Percentiles rank a stretch among this genome's conserved stretches.
Evolutionary conservation across 2,329 filamentous ascomycete species (phyloP).

Genomic region (Fusarium sp.): DNA sequence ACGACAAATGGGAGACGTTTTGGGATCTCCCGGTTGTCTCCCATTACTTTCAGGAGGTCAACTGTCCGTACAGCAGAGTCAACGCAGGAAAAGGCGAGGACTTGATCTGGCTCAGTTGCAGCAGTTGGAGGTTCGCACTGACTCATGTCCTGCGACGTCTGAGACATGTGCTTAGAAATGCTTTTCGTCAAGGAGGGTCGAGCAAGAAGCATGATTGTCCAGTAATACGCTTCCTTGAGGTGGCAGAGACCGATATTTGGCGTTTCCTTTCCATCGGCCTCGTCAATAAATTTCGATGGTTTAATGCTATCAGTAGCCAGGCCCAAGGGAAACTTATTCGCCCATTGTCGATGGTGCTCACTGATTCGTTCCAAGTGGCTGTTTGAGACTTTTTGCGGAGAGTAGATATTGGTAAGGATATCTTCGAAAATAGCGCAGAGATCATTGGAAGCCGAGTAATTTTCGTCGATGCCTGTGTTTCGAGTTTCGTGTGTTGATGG

Average conservation of each 20-base stretch:
- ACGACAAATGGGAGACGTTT: not conserved
- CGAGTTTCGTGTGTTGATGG: not conserved
- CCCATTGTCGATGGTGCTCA: not conserved
- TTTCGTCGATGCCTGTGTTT: not conserved
- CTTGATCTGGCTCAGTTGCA: not conserved
- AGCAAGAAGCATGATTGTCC: not conserved
- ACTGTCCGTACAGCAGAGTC: not conserved
- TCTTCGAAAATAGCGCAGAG: not conserved
- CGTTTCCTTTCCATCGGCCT: not conserved
- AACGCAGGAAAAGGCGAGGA: not conserved
- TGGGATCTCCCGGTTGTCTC: not conserved
- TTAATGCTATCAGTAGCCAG: not conserved
- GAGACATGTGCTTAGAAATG: not conserved
- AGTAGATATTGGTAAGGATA: not conserved
- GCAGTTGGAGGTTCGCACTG: not conserved
- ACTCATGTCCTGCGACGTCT: not conserved
- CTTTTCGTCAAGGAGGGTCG: not conserved
- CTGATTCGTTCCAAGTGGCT: not conserved
- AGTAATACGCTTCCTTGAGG: not conserved
- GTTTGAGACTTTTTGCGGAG: not conserved
- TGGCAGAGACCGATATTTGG: not conserved
- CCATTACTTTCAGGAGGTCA: not conserved
- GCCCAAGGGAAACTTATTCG: not conserved
- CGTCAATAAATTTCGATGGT: not conserved
- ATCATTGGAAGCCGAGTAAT: not conserved